Evolutionary conservation across 2,329 filamentous ascomycete species (phyloP), one percentile per base, ranked within the genome.

Genomic region (Pezicula carpinea): DNA sequence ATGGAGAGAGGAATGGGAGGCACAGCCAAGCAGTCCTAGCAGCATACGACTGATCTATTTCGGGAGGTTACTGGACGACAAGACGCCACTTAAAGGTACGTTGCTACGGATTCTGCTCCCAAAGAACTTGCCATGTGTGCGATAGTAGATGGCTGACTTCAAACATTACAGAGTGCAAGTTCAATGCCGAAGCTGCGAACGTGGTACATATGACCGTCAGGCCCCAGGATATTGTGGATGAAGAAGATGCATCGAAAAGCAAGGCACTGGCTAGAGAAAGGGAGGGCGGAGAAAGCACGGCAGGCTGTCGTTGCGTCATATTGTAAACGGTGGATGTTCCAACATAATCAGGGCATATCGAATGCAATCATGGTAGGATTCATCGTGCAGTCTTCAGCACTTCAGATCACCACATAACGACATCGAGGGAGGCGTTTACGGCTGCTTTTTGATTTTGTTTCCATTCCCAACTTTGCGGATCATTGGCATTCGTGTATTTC

Each of bases 131-230:
- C 13, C 15, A 29, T 40, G 17, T 39, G 31, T 19, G 42, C 26
- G 15, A 5, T 8, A 21, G 5, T 3, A 11, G 26, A 33, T 44
- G 32, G 22, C 17, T 49, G 15, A 49, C 38, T 35, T 11, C 8
- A 29, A 29, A 7, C 1, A 18, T 23, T 39, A 45, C 59, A 95
- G 89, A 91, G 55, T 91, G 88, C 61, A 85, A 82, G 51, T 89
- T 95, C 62, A 87, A 80, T 60, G 74, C 75, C 23, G 84, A 89
- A 53, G 73, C 76, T 10, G 80, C 87, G 6, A 95, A 95, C 56
- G 87, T 95, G 22, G 83, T 96, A n/a, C 90, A 96, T 67, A 95
- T 96, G 89, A 92, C 87, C 5, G 83, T 96, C 58, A 87, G 88
- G 58, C 90, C 90, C 3, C 85, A 90, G 62, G 89, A 95, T 62